Conservation (phyloP, 164 flowering plant genomes). For the Paratinospora sagittata region DNA sequence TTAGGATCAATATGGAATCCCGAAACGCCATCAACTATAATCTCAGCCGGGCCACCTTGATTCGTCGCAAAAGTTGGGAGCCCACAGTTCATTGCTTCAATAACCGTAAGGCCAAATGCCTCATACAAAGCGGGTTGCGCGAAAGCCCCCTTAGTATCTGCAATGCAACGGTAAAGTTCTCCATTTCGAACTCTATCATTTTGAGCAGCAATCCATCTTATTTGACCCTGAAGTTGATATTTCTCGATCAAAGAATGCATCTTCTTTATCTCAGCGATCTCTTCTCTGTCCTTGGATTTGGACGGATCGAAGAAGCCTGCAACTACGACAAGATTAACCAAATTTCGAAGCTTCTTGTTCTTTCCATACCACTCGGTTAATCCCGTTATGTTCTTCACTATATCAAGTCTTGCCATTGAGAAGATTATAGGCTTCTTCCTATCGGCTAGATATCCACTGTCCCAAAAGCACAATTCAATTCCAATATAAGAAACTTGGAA, state of each 20-base stretch:
- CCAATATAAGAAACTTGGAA: constrained; percentile 9
- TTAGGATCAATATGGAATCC: constrained; percentile 85
- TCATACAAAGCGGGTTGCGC: constrained; percentile 93
- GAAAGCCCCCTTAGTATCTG: constrained; percentile 89
- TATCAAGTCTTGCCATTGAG: constrained; percentile 97
- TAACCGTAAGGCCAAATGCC: constrained; percentile 90
- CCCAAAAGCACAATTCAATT: constrained; percentile 10
- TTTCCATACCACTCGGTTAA: constrained; percentile 85
- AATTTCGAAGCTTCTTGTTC: constrained; percentile 58
- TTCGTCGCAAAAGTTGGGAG: constrained; percentile 89
- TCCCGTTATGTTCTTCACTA: constrained; percentile 82
- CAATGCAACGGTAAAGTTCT: constrained; percentile 80
- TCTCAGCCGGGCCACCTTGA: constrained; percentile 97
- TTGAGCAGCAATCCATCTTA: constrained; percentile 97
- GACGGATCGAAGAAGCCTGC: constrained; percentile 83
- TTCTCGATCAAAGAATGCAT: constrained; percentile 70
- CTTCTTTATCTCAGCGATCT: constrained; percentile 74
- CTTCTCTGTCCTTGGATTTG: constrained; percentile 91
- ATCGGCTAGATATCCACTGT: constrained; percentile 81
- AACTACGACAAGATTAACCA: constrained; percentile 81
- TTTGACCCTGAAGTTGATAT: constrained; percentile 69
- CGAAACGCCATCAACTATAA: constrained; percentile 79
- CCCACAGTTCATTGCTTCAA: constrained; percentile 96
- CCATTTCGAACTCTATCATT: constrained; percentile 67
- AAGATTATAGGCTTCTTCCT: constrained; percentile 83